Conservation (phyloP, 345 rosid genomes). For the Lumnitzera littorea region DNA sequence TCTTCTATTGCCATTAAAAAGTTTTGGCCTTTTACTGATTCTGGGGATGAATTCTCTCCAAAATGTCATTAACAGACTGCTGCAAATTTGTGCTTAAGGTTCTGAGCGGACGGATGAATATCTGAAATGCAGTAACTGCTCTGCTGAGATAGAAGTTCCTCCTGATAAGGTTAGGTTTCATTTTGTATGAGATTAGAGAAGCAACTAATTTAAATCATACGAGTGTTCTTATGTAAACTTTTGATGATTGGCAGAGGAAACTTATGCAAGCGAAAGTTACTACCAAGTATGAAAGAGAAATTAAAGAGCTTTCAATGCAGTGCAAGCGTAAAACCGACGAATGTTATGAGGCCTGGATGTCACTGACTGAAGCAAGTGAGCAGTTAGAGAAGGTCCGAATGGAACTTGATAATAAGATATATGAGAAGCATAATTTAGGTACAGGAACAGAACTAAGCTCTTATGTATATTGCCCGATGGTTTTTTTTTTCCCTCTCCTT, state of each 20-base stretch:
- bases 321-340: conserved; percentile 76
- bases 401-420: conserved; percentile 85
- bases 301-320: conserved; percentile 58
- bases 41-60: not conserved
- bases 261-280: conserved; percentile 63
- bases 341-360: conserved; percentile 99
- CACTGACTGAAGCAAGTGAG: conserved; percentile 69
- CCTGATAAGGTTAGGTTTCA: conserved; percentile 48
- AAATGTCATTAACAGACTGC: not conserved
- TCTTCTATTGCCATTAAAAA: not conserved
- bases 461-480: not conserved
- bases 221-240: not conserved
- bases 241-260: conserved; percentile 48
- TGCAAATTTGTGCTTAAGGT: conserved; percentile 26
- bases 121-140: conserved; percentile 67
- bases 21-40: no score
- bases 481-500: no score
- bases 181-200: conserved; percentile 4
- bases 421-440: conserved; percentile 67
- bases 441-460: conserved; percentile 7
- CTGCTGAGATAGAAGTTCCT: conserved; percentile 65
- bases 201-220: conserved; percentile 1
- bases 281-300: conserved; percentile 76
- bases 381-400: conserved; percentile 76
- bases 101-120: conserved; percentile 37